Percentiles rank a stretch among this genome's conserved stretches.
Conservation (phyloP, 2,329 filamentous ascomycete species). For the Aureobasidium subglaciale region DNA sequence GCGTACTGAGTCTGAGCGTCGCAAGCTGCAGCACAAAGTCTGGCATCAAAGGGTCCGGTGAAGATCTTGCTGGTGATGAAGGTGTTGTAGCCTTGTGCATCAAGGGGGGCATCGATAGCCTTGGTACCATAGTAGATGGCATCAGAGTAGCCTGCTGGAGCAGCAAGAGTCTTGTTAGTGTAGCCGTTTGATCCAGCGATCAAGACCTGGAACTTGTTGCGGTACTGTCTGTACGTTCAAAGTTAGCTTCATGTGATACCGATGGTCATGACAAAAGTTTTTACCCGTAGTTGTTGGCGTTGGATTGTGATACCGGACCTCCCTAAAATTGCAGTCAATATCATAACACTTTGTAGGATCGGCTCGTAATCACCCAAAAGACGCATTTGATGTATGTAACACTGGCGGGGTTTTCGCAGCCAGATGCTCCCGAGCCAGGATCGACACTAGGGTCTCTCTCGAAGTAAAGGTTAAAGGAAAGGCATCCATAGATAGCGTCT, state of each 20-base stretch:
- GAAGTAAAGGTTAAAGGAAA: conserved; percentile 24
- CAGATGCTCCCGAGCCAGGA: background rate
- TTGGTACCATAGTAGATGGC: conserved; percentile 28
- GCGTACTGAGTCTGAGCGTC: conserved; percentile 15
- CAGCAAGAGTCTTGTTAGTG: conserved; percentile 18
- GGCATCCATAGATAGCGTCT: conserved; percentile 16
- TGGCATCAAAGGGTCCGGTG: conserved; percentile 22
- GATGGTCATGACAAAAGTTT: too few species aligned
- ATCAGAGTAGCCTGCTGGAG: conserved; percentile 18
- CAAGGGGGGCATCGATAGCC: conserved; percentile 29
- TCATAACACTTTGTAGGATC: background rate
- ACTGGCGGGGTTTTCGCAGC: conserved; percentile 3
- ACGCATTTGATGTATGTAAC: conserved; percentile 20
- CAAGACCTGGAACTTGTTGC: conserved; percentile 31
- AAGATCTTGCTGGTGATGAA: conserved; percentile 18
- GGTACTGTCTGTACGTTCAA: conserved; percentile 21
- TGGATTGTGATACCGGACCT: conserved; percentile 17
- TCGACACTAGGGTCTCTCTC: conserved; percentile 16
- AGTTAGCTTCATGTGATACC: background rate
- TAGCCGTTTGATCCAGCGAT: conserved; percentile 39
- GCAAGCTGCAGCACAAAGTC: conserved; percentile 22
- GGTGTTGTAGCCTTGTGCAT: conserved; percentile 23
- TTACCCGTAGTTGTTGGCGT: conserved; percentile 28
- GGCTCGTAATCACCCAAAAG: too few species aligned
- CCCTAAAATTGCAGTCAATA: conserved; percentile 15